phyloP scores from a whole-genome alignment of 345 rosid species.

The Salix exigua region DNA sequence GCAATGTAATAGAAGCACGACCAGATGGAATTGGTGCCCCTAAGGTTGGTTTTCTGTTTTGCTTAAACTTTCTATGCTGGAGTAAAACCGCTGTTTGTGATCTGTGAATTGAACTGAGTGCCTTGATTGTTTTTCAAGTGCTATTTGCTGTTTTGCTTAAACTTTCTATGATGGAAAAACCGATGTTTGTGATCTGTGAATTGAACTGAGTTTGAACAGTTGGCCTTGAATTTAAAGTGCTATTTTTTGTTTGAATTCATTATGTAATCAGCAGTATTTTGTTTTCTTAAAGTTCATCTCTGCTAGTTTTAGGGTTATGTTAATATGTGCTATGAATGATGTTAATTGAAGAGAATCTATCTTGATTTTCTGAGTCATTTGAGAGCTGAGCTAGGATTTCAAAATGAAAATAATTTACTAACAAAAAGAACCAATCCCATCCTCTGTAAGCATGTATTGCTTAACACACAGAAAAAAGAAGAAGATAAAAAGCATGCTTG shows the following conservation, averaged over 20 bases:
- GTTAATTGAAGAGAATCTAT: not conserved
- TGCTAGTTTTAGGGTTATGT: not conserved
- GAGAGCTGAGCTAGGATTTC: not conserved
- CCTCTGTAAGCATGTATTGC: not conserved
- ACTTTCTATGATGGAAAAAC: no score
- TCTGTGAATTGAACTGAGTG: not conserved
- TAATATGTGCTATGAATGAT: not conserved
- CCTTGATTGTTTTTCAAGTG: not conserved
- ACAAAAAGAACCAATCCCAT: not conserved
- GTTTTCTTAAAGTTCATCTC: not conserved
- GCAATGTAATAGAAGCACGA: conserved; percentile 72
- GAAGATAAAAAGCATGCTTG: no score
- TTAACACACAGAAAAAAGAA: not conserved
- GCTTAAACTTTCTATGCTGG: not conserved
- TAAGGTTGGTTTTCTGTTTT: conserved; percentile 51
- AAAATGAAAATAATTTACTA: not conserved
- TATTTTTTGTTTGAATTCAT: not conserved
- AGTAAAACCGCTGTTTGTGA: not conserved
- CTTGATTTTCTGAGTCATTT: not conserved
- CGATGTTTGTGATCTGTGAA: not conserved
- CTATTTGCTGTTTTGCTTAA: not conserved
- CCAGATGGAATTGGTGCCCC: conserved; percentile 89
- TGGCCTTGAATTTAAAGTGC: not conserved
- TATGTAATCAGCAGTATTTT: not conserved
- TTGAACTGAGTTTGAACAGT: not conserved